Conservation (phyloP, 108 stramenopile genomes). For the Skeletonema grethae region DNA sequence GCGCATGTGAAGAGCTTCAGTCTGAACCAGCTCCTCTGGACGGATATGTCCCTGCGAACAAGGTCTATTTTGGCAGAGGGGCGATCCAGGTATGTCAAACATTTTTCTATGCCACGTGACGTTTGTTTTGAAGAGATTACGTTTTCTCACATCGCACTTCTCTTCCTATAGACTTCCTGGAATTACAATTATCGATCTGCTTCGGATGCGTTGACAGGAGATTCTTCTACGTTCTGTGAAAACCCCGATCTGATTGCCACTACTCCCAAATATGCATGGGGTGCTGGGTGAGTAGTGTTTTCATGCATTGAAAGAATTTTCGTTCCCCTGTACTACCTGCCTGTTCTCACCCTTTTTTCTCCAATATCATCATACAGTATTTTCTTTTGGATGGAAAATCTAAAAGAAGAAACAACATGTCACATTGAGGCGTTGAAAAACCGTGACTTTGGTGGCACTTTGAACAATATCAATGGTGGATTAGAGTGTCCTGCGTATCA, state of each 20-base stretch:
- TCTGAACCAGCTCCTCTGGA: conserved; percentile 20
- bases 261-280: conserved; percentile 45
- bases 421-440: conserved; percentile 36
- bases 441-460: conserved; percentile 44
- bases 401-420: conserved; percentile 51
- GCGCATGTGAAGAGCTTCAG: conserved; percentile 33
- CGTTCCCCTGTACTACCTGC: neutral
- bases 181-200: conserved; percentile 49
- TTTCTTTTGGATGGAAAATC: conserved; percentile 53
- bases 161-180: conserved; percentile 31
- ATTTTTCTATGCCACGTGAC: neutral
- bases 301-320: neutral
- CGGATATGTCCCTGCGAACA: conserved; percentile 43
- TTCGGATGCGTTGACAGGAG: conserved; percentile 45
- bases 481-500: conserved; percentile 52
- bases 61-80: conserved; percentile 45
- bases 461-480: conserved; percentile 49
- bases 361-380: neutral
- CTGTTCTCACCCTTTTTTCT: neutral
- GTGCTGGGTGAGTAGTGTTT: conserved; percentile 17
- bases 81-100: conserved; percentile 23
- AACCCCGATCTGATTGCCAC: conserved; percentile 48
- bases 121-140: neutral
- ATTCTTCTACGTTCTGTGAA: conserved; percentile 45
- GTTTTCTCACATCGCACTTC: neutral